Evolutionary conservation across 257 asterid genomes (phyloP).

Genomic region (Fraxinus cuspidata): DNA sequence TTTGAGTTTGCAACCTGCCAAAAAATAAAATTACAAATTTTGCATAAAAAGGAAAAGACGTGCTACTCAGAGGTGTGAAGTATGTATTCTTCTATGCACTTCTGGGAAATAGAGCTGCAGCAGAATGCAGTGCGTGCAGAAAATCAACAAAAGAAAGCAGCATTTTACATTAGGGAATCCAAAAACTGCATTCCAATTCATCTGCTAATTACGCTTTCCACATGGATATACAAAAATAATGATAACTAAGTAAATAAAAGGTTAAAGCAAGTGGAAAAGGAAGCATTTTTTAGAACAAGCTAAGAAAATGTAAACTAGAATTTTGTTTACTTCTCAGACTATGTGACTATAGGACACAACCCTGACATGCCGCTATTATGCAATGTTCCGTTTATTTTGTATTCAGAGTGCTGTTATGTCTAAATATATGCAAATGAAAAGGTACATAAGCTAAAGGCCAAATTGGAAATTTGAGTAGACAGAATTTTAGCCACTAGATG

Average conservation of each 20-base stretch:
- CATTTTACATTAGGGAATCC: not conserved
- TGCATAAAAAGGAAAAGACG: not conserved
- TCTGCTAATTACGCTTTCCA: not conserved
- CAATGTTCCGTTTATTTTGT: slow-evolving; percentile 9
- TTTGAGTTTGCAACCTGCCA: slow-evolving; percentile 89
- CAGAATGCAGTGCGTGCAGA: not conserved
- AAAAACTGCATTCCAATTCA: slow-evolving; percentile 5
- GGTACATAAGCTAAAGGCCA: not conserved
- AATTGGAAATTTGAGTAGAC: slow-evolving; percentile 9
- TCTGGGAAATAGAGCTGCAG: not conserved
- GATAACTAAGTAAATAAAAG: not conserved
- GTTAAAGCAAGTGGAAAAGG: not conserved
- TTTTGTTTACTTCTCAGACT: not conserved
- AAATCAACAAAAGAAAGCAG: not conserved
- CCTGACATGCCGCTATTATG: not conserved
- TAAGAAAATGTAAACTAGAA: slow-evolving; percentile 5
- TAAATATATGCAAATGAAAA: not conserved
- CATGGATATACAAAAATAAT: not conserved
- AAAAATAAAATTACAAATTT: slow-evolving; percentile 10
- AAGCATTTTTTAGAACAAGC: slow-evolving; percentile 16
- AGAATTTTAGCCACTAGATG: not conserved
- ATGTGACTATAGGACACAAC: no score
- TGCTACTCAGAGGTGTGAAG: slow-evolving; percentile 2
- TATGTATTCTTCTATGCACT: not conserved
- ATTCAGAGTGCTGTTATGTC: not conserved